A percentile compares a stretch with the other conserved stretches of the same genome.
Evolutionary conservation across 2,329 filamentous ascomycete genomes (phyloP).

Genomic region (Nannizziopsis barbatae): DNA sequence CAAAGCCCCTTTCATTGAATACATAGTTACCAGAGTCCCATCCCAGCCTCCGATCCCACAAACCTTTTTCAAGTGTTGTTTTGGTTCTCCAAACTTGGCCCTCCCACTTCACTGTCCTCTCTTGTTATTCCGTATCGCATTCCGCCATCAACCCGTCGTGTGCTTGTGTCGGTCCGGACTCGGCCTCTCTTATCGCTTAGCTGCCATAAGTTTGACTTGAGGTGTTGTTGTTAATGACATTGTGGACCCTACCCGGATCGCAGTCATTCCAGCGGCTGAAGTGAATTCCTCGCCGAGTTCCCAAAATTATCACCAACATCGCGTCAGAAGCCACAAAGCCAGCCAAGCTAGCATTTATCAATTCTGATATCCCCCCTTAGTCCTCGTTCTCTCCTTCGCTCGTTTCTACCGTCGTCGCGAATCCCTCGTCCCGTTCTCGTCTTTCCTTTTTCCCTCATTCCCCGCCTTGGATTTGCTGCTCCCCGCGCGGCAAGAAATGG

Average conservation of each 20-base stretch:
- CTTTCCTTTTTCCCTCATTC: constrained; percentile 19
- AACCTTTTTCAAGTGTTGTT: not conserved
- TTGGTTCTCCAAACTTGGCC: constrained; percentile 6
- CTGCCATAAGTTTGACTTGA: not conserved
- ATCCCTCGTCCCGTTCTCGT: constrained; percentile 12
- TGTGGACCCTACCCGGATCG: not conserved
- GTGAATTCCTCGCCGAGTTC: constrained; percentile 1
- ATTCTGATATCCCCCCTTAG: not conserved
- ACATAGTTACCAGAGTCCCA: not conserved
- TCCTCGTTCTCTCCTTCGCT: constrained; percentile 12
- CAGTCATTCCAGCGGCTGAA: constrained; percentile 5
- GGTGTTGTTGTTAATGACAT: constrained; percentile 3
- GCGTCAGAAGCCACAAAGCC: not conserved
- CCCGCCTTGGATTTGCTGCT: constrained; percentile 14
- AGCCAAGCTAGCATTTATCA: not conserved
- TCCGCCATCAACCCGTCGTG: constrained; percentile 2
- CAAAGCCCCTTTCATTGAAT: not conserved
- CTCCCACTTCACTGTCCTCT: constrained; percentile 2
- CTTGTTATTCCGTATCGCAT: constrained; percentile 3
- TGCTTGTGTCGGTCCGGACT: not conserved
- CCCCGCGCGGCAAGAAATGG: constrained; percentile 46
- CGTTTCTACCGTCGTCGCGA: constrained; percentile 21
- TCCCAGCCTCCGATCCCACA: not conserved
- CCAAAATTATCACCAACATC: not conserved
- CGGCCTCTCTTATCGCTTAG: not conserved